These are phyloP conservation scores for Podaxis rugospora DNA, from an alignment of 768 basidiomycete genomes.

Conservation along the genomic window DNA sequence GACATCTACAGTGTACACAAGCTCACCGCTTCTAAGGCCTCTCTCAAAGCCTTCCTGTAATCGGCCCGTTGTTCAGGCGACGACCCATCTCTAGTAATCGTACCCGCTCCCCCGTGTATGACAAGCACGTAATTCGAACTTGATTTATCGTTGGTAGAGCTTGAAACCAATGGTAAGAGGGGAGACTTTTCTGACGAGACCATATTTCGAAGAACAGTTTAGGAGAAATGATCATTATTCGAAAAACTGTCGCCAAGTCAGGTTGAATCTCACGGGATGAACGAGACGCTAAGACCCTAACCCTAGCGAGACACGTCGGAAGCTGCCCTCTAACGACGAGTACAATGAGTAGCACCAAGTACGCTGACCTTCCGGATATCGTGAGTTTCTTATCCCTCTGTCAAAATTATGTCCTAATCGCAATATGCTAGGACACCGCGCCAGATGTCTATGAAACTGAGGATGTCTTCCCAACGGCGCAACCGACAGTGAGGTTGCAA, in stretches of 20 bases:
- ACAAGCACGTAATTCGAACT: slow-evolving; percentile 41
- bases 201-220: background rate
- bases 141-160: background rate
- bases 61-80: slow-evolving; percentile 56
- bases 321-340: background rate
- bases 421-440: slow-evolving; percentile 66
- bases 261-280: background rate
- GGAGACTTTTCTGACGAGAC: slow-evolving; percentile 1
- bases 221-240: background rate
- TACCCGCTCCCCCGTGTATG: slow-evolving; percentile 80
- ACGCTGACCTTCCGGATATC: slow-evolving; percentile 88
- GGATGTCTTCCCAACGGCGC: slow-evolving; percentile 57
- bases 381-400: slow-evolving; percentile 40
- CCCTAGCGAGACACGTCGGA: background rate
- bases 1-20: background rate
- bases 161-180: background rate
- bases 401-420: slow-evolving; percentile 1
- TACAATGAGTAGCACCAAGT: slow-evolving; percentile 68
- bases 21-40: slow-evolving; percentile 46
- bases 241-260: background rate
- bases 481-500: slow-evolving; percentile 41
- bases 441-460: slow-evolving; percentile 92
- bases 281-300: background rate
- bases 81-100: slow-evolving; percentile 51
- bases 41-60: slow-evolving; percentile 52